phyloP scores from a whole-genome alignment of 768 basidiomycete species.

The Chalciporus piperatus region DNA sequence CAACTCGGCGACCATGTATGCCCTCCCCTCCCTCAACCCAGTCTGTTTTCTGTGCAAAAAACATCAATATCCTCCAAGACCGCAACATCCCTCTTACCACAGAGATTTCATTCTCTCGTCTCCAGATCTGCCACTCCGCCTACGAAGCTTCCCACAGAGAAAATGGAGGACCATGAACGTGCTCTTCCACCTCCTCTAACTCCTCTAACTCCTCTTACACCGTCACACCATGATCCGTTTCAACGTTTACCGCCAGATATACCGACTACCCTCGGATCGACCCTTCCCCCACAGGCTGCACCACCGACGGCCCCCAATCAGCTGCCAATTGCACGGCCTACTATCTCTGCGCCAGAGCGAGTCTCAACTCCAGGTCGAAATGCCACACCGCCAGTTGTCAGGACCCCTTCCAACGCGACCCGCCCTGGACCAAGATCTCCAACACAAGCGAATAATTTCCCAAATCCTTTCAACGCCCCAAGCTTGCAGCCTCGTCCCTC shows the following conservation, averaged over 20 bases:
- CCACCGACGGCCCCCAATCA: conserved; percentile 1
- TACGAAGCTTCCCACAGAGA: conserved; percentile 7
- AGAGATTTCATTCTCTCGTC: conserved; percentile 48
- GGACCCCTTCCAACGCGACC: conserved; percentile 19
- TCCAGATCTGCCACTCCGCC: conserved; percentile 17
- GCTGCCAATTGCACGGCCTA: conserved; percentile 1
- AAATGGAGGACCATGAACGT: conserved; percentile 2
- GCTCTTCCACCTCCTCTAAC: conserved; percentile 8
- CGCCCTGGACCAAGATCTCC: conserved; percentile 6
- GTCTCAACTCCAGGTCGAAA: conserved; percentile 16
- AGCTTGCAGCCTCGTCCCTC: conserved; percentile 11
- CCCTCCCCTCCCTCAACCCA: conserved; percentile 45
- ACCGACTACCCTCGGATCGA: neutral
- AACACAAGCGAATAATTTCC: conserved; percentile 7
- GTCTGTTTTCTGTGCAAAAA: conserved; percentile 32
- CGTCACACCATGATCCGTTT: conserved; percentile 23
- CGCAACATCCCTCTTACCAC: conserved; percentile 46
- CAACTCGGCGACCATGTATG: conserved; percentile 82
- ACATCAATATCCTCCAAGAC: conserved; percentile 38
- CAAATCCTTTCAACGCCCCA: conserved; percentile 11
- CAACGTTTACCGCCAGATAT: conserved; percentile 26
- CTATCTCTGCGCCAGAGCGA: conserved; percentile 11
- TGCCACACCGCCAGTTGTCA: conserved; percentile 10
- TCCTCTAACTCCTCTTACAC: neutral
- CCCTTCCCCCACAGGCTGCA: conserved; percentile 2